Evolutionary conservation across 2,329 filamentous ascomycete genomes (phyloP).

Genomic region (Cercospora sp.): DNA sequence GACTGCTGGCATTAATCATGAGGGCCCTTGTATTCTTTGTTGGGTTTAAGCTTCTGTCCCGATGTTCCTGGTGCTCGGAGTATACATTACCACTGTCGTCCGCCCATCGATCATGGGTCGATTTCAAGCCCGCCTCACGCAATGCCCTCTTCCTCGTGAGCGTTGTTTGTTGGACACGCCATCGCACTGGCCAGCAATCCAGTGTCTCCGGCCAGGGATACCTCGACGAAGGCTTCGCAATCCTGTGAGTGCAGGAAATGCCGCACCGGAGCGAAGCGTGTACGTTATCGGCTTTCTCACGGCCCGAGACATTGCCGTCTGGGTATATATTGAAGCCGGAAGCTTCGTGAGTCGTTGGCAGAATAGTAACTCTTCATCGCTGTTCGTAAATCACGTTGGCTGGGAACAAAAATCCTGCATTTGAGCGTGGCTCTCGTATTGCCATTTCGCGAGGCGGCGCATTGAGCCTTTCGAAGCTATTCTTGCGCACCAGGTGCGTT

Average conservation of each 20-base stretch:
- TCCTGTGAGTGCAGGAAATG: not conserved
- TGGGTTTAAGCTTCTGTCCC: conserved; percentile 4
- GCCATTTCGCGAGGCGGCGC: not conserved
- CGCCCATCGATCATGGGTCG: not conserved
- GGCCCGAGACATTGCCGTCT: conserved; percentile 5
- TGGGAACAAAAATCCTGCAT: not conserved
- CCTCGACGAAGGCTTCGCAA: not conserved
- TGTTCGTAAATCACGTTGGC: not conserved
- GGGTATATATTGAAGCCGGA: conserved; percentile 1
- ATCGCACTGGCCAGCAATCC: not conserved
- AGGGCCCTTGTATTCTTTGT: not conserved
- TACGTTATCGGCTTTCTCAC: not conserved
- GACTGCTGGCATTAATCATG: not conserved
- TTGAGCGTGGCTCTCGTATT: not conserved
- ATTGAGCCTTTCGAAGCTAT: not conserved
- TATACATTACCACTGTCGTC: not conserved
- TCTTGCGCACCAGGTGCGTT: not conserved
- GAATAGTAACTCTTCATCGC: not conserved
- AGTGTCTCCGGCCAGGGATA: not conserved
- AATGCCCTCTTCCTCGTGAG: not conserved
- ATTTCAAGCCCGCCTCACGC: not conserved
- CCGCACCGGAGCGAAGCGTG: not conserved
- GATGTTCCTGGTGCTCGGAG: conserved; percentile 1
- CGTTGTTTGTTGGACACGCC: not conserved
- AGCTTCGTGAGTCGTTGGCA: not conserved